Evolutionary conservation across 306 rosid species (phyloP).

Genomic region (Cotoneaster glaucophyllus): DNA sequence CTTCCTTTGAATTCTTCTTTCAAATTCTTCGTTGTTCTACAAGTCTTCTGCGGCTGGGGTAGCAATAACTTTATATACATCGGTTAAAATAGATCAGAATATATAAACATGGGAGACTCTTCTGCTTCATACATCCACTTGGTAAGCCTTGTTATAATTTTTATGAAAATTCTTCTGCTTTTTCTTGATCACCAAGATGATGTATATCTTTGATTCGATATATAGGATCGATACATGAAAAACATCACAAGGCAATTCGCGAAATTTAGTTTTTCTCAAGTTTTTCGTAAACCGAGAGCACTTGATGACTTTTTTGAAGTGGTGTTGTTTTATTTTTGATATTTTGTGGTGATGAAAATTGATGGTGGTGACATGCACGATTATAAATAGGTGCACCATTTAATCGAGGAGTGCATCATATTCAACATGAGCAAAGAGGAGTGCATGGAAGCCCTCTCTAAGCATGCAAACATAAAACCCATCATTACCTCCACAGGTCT

Average conservation of each 20-base stretch:
- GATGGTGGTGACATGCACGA: background rate
- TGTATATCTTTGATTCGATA: background rate
- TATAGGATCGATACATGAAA: background rate
- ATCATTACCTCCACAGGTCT: conserved; percentile 84
- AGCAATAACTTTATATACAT: background rate
- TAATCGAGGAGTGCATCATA: conserved; percentile 84
- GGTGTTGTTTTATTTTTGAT: background rate
- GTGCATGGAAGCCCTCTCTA: conserved; percentile 93
- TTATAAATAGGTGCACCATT: conserved; percentile 63
- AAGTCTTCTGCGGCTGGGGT: background rate
- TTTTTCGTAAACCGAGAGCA: too few relatives aligned
- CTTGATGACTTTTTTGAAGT: too few relatives aligned
- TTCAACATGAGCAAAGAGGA: conserved; percentile 92
- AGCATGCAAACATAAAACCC: conserved; percentile 82
- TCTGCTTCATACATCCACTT: conserved; percentile 80
- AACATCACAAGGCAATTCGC: too few relatives aligned
- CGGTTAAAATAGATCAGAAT: too few relatives aligned
- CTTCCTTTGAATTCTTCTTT: background rate
- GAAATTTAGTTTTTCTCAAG: too few relatives aligned
- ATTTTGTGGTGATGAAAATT: background rate
- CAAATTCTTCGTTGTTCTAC: background rate
- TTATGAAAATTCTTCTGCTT: background rate
- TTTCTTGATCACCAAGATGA: background rate
- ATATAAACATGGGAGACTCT: conserved; percentile 45
- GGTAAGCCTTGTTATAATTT: conserved; percentile 33